These are phyloP conservation scores for Botrytis byssoidea DNA, from an alignment of 2,329 filamentous ascomycete species.

Conservation along the genomic window DNA sequence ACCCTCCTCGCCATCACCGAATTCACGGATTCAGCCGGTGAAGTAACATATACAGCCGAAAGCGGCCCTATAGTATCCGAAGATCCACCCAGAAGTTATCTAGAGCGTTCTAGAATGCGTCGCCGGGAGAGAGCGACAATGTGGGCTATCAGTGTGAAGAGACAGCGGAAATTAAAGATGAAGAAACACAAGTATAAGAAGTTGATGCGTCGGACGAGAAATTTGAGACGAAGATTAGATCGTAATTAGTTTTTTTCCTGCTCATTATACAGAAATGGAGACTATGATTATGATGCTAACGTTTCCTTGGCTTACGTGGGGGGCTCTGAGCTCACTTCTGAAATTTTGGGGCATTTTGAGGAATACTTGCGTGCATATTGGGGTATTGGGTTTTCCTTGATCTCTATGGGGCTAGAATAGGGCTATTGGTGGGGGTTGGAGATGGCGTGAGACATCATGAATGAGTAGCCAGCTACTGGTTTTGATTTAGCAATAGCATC, in stretches of 20 bases:
- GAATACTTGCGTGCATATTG: constrained; percentile 7
- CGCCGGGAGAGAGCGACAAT: constrained; percentile 54
- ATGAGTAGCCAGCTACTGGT: background rate
- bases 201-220: constrained; percentile 88
- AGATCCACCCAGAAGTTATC: constrained; percentile 50
- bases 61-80: constrained; percentile 57
- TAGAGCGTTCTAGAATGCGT: constrained; percentile 67
- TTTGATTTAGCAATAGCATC: background rate
- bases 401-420: background rate
- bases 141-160: constrained; percentile 84
- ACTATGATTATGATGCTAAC: background rate
- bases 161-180: constrained; percentile 95
- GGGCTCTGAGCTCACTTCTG: background rate
- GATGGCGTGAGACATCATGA: background rate
- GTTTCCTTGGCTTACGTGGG: background rate
- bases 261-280: background rate
- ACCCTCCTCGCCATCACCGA: constrained; percentile 67
- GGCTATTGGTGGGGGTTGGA: background rate
- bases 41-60: constrained; percentile 60
- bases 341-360: background rate
- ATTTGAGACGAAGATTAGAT: constrained; percentile 69
- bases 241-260: constrained; percentile 35
- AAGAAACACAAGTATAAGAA: constrained; percentile 99
- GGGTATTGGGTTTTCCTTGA: constrained; percentile 11
- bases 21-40: constrained; percentile 57